Conservation (phyloP, 371 early-diverging fungal genomes). For the Mortierella sp. region DNA sequence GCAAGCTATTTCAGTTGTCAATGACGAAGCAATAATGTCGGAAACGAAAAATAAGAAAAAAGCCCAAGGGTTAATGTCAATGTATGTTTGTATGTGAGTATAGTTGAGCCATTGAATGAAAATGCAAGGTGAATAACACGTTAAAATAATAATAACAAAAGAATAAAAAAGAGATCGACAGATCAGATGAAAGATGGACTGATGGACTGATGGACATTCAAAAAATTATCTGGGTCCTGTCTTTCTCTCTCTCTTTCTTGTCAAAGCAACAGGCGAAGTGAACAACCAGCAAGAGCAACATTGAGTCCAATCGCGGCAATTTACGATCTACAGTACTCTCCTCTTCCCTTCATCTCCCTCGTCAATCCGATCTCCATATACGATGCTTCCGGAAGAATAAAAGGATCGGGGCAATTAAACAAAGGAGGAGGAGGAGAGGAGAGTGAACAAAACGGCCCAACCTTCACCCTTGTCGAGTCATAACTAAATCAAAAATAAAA, state of each 20-base stretch:
- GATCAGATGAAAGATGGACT: background rate
- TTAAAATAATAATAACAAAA: background rate
- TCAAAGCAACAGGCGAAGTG: background rate
- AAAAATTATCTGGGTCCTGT: background rate
- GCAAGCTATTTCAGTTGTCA: constrained; percentile 8
- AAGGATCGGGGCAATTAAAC: background rate
- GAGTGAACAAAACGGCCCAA: background rate
- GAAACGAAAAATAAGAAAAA: constrained; percentile 3
- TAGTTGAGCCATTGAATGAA: background rate
- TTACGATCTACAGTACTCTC: background rate
- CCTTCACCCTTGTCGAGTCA: background rate
- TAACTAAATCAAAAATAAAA: too few relatives aligned
- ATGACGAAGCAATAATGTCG: background rate
- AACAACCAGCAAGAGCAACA: background rate
- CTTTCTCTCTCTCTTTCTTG: background rate
- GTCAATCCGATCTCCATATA: constrained; percentile 7
- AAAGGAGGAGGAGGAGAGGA: background rate
- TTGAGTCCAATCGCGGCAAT: background rate
- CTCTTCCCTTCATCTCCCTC: background rate
- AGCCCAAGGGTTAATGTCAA: background rate
- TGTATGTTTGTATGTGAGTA: background rate
- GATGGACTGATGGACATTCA: constrained; percentile 9
- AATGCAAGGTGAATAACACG: background rate
- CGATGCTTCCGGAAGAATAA: background rate
- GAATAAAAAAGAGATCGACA: background rate